These are phyloP conservation scores for Rhizopogon vesiculosus DNA, from an alignment of 768 basidiomycete genomes.

Conservation along the genomic window DNA sequence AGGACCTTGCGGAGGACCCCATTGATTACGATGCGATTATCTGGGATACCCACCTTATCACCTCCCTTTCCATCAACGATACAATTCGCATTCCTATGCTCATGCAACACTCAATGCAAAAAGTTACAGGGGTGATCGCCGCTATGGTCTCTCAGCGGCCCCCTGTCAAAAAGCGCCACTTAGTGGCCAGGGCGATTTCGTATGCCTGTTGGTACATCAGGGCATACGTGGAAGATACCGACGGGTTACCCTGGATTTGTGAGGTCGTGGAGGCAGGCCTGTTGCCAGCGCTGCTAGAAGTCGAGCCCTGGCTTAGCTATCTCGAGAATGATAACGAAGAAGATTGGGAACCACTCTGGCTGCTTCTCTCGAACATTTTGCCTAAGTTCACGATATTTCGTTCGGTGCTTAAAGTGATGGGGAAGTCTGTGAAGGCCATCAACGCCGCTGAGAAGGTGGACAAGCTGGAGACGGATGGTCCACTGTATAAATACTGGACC, in stretches of 20 bases:
- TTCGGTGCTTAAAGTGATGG: slow-evolving; percentile 13
- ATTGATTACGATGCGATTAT: slow-evolving; percentile 22
- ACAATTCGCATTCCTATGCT: slow-evolving; percentile 19
- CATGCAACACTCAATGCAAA: slow-evolving; percentile 14
- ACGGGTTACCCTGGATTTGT: slow-evolving; percentile 21
- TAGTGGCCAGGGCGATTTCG: slow-evolving; percentile 22
- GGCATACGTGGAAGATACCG: slow-evolving; percentile 18
- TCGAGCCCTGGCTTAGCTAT: slow-evolving; percentile 21
- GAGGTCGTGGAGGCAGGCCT: slow-evolving; percentile 21
- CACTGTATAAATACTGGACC: slow-evolving; percentile 15
- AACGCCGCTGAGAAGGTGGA: slow-evolving; percentile 7
- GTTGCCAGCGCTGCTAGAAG: slow-evolving; percentile 19
- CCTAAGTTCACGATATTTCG: slow-evolving; percentile 23
- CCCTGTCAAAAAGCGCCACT: neutral
- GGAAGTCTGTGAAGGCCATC: slow-evolving; percentile 11
- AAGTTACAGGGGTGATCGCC: slow-evolving; percentile 13
- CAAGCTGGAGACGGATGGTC: slow-evolving; percentile 12
- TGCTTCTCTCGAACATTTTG: slow-evolving; percentile 18
- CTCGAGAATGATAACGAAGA: slow-evolving; percentile 14
- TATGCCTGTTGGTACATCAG: slow-evolving; percentile 27
- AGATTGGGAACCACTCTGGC: slow-evolving; percentile 24
- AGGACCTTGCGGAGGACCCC: slow-evolving; percentile 14
- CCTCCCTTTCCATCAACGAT: slow-evolving; percentile 18
- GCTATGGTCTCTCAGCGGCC: slow-evolving; percentile 9
- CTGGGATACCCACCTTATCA: slow-evolving; percentile 27